Conservation (phyloP, 2,329 filamentous ascomycete genomes). For the Penicillium hesseltinei region DNA sequence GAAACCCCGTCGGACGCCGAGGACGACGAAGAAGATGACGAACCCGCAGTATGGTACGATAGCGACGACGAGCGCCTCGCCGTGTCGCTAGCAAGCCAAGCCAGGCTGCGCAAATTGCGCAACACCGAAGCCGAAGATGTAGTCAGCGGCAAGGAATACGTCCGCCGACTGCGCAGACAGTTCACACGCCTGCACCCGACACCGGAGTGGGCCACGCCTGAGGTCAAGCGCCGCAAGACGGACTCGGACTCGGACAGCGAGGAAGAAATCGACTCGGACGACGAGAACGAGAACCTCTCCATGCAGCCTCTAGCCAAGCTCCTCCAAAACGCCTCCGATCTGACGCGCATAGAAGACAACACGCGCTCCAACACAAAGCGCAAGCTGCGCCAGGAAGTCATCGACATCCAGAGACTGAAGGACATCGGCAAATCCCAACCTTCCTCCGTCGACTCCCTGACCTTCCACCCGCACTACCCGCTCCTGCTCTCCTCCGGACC, state of each 20-base stretch:
- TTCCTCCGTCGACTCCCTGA: constrained; percentile 75
- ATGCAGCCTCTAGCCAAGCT: constrained; percentile 76
- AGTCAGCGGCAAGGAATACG: constrained; percentile 82
- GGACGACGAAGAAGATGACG: constrained; percentile 28
- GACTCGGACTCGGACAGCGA: constrained; percentile 36
- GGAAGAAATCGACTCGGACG: constrained; percentile 56
- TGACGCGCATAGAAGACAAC: constrained; percentile 55
- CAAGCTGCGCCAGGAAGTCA: constrained; percentile 78
- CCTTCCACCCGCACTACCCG: constrained; percentile 85
- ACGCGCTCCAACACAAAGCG: constrained; percentile 57
- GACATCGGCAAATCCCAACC: constrained; percentile 78
- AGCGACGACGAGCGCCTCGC: constrained; percentile 89
- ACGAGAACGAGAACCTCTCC: constrained; percentile 61
- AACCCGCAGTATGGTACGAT: constrained; percentile 71
- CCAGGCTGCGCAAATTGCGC: constrained; percentile 78
- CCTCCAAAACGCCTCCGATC: constrained; percentile 69
- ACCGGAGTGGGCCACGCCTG: constrained; percentile 60
- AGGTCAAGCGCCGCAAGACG: constrained; percentile 45
- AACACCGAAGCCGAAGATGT: constrained; percentile 79
- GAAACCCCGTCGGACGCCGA: constrained; percentile 42
- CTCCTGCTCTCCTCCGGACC: constrained; percentile 86
- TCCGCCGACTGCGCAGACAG: constrained; percentile 73
- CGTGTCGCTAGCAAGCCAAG: constrained; percentile 74
- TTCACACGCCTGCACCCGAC: constrained; percentile 62
- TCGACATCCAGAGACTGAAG: constrained; percentile 86